Percentiles rank a stretch among this genome's conserved stretches.
phyloP scores from a whole-genome alignment of 2,329 filamentous ascomycete genomes.

The Calonectria hawksworthii region DNA sequence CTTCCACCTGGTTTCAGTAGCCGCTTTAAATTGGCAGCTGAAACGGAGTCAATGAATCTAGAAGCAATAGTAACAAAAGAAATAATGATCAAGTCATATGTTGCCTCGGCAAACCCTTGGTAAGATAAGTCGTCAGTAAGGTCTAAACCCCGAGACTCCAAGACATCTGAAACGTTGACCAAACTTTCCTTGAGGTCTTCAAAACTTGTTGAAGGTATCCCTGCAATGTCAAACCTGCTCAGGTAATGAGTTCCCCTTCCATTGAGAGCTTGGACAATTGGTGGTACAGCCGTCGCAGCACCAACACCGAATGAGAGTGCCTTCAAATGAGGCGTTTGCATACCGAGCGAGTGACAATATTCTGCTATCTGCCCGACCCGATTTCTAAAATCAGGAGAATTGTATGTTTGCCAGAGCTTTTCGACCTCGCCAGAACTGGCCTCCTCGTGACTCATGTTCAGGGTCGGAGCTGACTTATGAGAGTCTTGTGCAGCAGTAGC shows the following conservation, averaged over 20 bases:
- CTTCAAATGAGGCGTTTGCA: not conserved
- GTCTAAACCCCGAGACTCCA: not conserved
- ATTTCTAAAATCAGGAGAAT: no score
- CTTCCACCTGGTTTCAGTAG: not conserved
- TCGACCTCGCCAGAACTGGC: no score
- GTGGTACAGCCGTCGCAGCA: not conserved
- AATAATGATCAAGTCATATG: not conserved
- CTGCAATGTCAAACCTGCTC: not conserved
- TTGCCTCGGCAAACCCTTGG: not conserved
- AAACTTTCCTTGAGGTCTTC: not conserved
- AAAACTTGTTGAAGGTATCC: not conserved
- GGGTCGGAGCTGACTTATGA: no score
- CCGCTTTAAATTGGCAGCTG: not conserved
- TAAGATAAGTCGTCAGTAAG: not conserved
- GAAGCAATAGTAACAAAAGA: no score
- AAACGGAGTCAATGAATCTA: not conserved
- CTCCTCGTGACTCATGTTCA: no score
- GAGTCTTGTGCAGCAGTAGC: no score
- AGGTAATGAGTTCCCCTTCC: not conserved
- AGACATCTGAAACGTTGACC: not conserved
- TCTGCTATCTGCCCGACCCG: not conserved
- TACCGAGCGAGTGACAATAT: not conserved
- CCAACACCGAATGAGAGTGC: not conserved
- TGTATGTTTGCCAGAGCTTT: no score
- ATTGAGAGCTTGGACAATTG: not conserved